Conservation (phyloP, 2,329 filamentous ascomycete genomes). For the Cordyceps pruinosa region DNA sequence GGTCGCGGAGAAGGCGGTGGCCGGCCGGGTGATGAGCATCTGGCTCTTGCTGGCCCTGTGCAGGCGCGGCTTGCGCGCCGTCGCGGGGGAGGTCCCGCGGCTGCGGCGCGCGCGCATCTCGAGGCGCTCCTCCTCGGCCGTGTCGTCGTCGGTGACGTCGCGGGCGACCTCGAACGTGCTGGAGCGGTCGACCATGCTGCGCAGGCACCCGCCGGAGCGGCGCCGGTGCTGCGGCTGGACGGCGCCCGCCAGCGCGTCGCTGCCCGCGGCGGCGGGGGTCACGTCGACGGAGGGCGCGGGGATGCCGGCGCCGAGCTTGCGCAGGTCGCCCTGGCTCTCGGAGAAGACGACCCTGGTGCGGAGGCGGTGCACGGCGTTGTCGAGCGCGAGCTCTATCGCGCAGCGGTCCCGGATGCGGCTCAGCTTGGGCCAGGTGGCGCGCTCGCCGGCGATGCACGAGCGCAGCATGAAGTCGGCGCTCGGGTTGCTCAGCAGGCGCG, state of each 20-base stretch:
- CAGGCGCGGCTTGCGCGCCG: conserved; percentile 33
- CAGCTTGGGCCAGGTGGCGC: conserved; percentile 87
- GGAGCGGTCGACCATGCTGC: conserved; percentile 30
- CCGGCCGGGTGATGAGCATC: conserved; percentile 24
- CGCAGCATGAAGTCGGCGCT: conserved; percentile 79
- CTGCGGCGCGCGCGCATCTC: conserved; percentile 33
- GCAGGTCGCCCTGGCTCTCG: conserved; percentile 54
- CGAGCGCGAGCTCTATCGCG: conserved; percentile 79
- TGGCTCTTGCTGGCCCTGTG: conserved; percentile 36
- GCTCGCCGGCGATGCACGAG: conserved; percentile 69
- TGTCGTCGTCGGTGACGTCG: conserved; percentile 37
- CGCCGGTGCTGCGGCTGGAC: conserved; percentile 35
- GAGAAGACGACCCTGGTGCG: conserved; percentile 64
- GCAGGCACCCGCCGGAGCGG: conserved; percentile 44
- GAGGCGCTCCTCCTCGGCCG: conserved; percentile 36
- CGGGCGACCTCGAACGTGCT: conserved; percentile 25
- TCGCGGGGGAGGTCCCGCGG: conserved; percentile 19
- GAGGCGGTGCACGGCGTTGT: conserved; percentile 63
- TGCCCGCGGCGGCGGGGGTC: conserved; percentile 13
- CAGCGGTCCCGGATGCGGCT: conserved; percentile 80
- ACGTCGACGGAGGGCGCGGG: conserved; percentile 17
- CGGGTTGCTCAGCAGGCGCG: conserved; percentile 74
- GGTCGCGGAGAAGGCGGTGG: conserved; percentile 6
- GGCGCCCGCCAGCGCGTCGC: conserved; percentile 19
- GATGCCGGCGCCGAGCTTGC: conserved; percentile 33